Evolutionary conservation across 371 early-diverging fungal genomes (phyloP), one percentile per base, ranked within the genome.

Genomic region (Mucor lusitanicus): DNA sequence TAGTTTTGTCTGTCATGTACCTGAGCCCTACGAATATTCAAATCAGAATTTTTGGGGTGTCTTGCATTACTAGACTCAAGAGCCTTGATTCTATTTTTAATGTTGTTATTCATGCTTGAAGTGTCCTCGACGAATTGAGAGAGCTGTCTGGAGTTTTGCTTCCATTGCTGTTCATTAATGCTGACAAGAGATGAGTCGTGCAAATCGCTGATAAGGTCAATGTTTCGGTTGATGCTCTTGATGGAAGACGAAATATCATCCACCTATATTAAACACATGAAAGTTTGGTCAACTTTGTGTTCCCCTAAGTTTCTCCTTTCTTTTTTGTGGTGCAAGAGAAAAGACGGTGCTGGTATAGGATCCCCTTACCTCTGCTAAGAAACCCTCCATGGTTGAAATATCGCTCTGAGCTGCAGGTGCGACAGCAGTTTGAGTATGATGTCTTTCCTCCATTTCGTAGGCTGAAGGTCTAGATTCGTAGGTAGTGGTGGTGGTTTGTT

Each of bases 121-220:
- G 90, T 88, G 23, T 83, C 77, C 21, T 83, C 70, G 63, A 90
- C 91, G 58, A 86, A 72, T 13, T 77, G 60, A 23, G 89, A 88
- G 37, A 92, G 78, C 69, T 92, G 88, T 50, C 75, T 80, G 13
- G 83, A 77, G 25, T 81, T 84, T 67, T 79, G 70, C 4, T 72
- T 76, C 61, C 79, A 70, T 71, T 90, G 88, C 3, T 86, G 79
- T 61, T 92, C 91, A 61, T 79, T 87, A 35, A 88, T 88, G 17
- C 77, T 83, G 58, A 83, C 86, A 55, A 92, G 70, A 0, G 91
- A 87, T 37, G 80, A 73, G 63, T 86, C 80, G 61, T 91, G 92
- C 11, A 89, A 71, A 33, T 80, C 78, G 56, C 87, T 87, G 40
- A 92, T 89, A 55, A 77, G 68, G 11, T 75, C 83, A 64, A 92